Evolutionary conservation across 2,329 filamentous ascomycete species (phyloP), one percentile per base, ranked within the genome.

Genomic region (Colletotrichum orchidophilum): DNA sequence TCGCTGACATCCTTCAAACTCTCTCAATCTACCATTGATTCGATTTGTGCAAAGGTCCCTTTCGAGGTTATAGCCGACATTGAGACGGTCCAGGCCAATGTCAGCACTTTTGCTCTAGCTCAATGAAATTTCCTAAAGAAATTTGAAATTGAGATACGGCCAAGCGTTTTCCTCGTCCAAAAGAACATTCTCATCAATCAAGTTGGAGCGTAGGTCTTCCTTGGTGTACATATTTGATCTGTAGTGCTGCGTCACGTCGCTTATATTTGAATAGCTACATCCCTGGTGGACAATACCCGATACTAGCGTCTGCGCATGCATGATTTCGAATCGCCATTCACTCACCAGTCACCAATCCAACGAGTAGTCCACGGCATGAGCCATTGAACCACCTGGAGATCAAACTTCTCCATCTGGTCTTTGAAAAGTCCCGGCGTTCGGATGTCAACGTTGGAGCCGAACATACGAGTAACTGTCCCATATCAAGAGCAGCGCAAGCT

Each of bases 171-270:
- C 18, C 39, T 46, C 2, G 39, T 15, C n/a, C 39, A 46, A 18
- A 46, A 46, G 39, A 46, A 46, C 21, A 46, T 46, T 7, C 39
- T 18, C 7, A 46, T 46, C 8, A 18, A 46, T 46, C 18, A 18
- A n/a, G 39, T 46, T 18, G 39, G 39, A n/a, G 39, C 39, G 39
- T 46, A 46, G 1, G 39, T 46, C 39, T 46, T 46, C 7, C n/a
- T n/a, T n/a, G n/a, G n/a, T n/a, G n/a, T n/a, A n/a, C n/a, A 18
- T 0, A 46, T 1, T 6, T 46, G 18, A 1, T 2, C 3, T 11
- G 18, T 21, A 9, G 7, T 1, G 9, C 8, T 11, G 21, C 18
- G 18, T 3, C 39, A 2, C 3, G 18, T 4, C 11, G 7, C 39
- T 46, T 3, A 46, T 1, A 46, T 3, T 46, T 8, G 7, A 46